Evolutionary conservation across 2,329 filamentous ascomycete species (phyloP), one percentile per base, ranked within the genome.

Genomic region (Aspergillus cejpii): DNA sequence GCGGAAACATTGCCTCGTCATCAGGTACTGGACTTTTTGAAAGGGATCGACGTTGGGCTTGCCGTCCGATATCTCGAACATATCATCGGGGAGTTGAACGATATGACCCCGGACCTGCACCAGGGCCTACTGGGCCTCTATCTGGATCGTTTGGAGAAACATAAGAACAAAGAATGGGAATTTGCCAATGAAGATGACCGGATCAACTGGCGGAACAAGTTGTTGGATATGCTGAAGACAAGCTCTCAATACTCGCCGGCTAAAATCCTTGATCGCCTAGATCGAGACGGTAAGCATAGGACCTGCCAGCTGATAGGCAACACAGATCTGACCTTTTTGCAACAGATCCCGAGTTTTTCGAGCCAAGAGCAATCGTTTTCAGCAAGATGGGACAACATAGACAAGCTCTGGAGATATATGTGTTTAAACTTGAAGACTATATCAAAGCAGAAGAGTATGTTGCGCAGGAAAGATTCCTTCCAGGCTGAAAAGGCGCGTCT

Each of bases 351-450:
- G 75, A 80, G 2, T 96, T 96, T 59, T 94, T 85, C 65, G 91
- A 97, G 64, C 82, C 88, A 1, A 83, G 91, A 49, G 92, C 92
- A 5, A 84, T 97, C 36, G 83, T 97, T 15, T 79, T 97, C 29
- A 89, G 87, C 66, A 94, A 92, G 56, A 95, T 97, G 87, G 88
- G 87, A 5, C 85, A 91, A 57, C 90, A 98, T 69, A 90, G 88
- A 62, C 89, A 97, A 67, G 92, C 92, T 0, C 72, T 98, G n/a
- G 85, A 92, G 62, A 95, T 98, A 41, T 98, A 95, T 63, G 91
- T 97, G 21, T 98, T 96, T 70, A 92, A 91, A 65, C 79, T 98
- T 65, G 74, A 85, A 54, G 84, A 95, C 64, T 91, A 87, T 51
- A 73, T 72, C 10, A 97, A 95, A 67, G 92, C 92, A 24, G 92